Percentiles rank a stretch among this genome's conserved stretches.
Conservation (phyloP, 208 protist species). For the Entamoeba dispar region DNA sequence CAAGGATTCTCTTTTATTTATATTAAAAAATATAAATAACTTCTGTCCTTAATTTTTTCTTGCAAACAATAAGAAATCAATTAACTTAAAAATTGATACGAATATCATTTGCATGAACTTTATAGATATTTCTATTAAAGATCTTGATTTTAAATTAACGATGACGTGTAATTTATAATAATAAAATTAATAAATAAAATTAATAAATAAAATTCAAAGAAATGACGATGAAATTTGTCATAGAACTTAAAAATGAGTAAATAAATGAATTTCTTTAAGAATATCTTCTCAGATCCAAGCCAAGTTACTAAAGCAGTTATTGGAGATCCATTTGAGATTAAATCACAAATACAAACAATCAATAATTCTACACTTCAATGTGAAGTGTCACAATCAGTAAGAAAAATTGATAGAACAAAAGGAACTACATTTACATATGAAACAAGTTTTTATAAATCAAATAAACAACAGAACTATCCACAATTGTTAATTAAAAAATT, state of each 20-base stretch:
- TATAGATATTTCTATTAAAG: no score
- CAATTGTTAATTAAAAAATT: not conserved
- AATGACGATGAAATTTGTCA: not conserved
- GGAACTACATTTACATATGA: not conserved
- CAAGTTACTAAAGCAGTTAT: not conserved
- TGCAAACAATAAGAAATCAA: no score
- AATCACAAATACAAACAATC: not conserved
- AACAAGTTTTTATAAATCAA: not conserved
- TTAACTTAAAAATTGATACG: no score
- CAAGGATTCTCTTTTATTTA: no score
- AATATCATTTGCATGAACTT: no score
- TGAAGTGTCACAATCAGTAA: not conserved
- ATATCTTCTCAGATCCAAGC: not conserved
- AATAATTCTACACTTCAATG: not conserved
- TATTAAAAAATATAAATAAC: no score
- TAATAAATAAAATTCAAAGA: not conserved
- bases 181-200: no score
- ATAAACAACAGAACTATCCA: not conserved
- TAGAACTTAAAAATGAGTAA: not conserved
- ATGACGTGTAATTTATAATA: no score
- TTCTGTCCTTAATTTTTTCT: no score
- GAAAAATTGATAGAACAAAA: not conserved
- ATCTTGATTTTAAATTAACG: no score
- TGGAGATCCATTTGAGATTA: not conserved
- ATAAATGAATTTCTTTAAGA: not conserved